Conservation (phyloP, 805 yeast genomes). For the Lipomyces mesembrius region DNA sequence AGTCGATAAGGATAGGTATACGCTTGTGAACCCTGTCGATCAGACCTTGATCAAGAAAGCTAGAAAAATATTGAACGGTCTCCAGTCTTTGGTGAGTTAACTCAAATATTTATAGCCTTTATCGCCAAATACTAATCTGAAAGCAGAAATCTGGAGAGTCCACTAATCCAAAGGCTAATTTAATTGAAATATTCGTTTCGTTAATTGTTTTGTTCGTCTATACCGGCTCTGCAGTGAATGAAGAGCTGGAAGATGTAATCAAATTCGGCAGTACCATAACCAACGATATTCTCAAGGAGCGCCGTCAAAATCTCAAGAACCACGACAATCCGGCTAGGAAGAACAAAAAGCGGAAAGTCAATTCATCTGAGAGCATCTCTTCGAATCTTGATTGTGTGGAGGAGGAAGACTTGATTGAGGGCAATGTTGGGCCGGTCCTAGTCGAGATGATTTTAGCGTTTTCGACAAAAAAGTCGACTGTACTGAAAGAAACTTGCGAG, state of each 20-base stretch:
- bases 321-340: background rate
- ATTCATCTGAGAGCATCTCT: background rate
- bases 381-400: background rate
- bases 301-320: background rate
- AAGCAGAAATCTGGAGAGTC: background rate
- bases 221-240: slow-evolving; percentile 7
- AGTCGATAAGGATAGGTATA: slow-evolving; percentile 1
- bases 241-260: slow-evolving; percentile 20
- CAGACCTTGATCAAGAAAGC: slow-evolving; percentile 7
- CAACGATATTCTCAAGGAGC: background rate
- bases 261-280: slow-evolving; percentile 4
- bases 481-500: slow-evolving; percentile 19
- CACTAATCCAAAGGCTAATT: slow-evolving; percentile 1
- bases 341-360: slow-evolving; percentile 1
- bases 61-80: background rate
- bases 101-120: background rate
- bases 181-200: slow-evolving; percentile 19
- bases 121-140: background rate
- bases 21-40: background rate
- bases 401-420: slow-evolving; percentile 1
- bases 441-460: slow-evolving; percentile 22
- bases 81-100: slow-evolving; percentile 14
- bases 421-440: slow-evolving; percentile 12
- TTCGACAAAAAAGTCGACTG: slow-evolving; percentile 18
- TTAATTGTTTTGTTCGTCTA: slow-evolving; percentile 5